Evolutionary conservation across 1,284 basidiomycete genomes (phyloP), one percentile per base, ranked within the genome.

Genomic region (Heterobasidion occidentale): DNA sequence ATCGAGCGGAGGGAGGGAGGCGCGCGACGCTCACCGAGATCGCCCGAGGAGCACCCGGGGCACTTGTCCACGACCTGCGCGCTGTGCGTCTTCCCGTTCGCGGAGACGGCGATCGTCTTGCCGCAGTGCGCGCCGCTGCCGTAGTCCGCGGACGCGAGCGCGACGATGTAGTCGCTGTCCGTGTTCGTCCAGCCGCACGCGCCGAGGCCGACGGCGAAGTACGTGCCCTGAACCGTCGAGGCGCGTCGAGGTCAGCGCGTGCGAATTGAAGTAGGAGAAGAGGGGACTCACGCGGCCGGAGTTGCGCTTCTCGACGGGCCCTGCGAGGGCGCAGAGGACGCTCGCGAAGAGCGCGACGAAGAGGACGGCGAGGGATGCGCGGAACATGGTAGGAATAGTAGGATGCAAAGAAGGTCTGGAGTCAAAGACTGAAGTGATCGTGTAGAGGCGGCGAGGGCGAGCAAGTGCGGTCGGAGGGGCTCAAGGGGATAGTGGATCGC

Each of bases 161-260:
- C 71, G 50, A 72, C 69, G 57, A 73, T 68, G 56, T 65, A 64
- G 61, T 71, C 70, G 60, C 61, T 65, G 55, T 71, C 62, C 20
- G 59, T 59, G 60, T 71, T 71, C 45, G 60, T 65, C 56, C 66
- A 50, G 4, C 71, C 70, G 57, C 71, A 72, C 47, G 65, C 68
- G 47, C 70, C 71, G 36, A 70, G 65, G 49, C 71, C 71, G 52
- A 69, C 65, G 9, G 61, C 57, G 58, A 64, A 70, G 54, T 57
- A 70, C 20, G 68, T 69, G 14, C 68, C 69, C 64, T 70, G 50
- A 9, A 47, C 7, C 38, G 8, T 5, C 27, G 27, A 3, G 27
- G 27, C 5, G 27, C 27, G 38, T 42, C 38, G n/a, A 6, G n/a
- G n/a, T 42, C 38, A 48, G 19, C 9, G 12, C 11, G 19, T 20